Evolutionary conservation across 2,329 filamentous ascomycete species (phyloP).

Genomic region (Triangularia setosa): DNA sequence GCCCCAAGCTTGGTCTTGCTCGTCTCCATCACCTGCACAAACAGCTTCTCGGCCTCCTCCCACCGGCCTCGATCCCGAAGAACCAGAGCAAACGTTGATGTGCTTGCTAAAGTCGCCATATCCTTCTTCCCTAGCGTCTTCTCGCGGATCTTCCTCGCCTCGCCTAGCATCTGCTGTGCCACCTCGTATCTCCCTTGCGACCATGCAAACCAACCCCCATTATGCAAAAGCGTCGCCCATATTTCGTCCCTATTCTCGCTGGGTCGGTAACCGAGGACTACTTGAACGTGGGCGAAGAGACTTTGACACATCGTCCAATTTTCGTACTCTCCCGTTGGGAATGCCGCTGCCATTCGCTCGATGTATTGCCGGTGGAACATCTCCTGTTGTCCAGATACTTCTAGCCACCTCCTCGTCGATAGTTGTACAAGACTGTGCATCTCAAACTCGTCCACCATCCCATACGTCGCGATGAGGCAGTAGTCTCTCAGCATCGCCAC

Average conservation of each 20-base stretch:
- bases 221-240: slow-evolving; percentile 25
- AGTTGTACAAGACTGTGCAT: slow-evolving; percentile 44
- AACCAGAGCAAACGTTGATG: not conserved
- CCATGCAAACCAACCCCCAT: slow-evolving; percentile 25
- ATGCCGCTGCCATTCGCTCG: slow-evolving; percentile 25
- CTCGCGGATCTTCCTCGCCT: slow-evolving; percentile 7
- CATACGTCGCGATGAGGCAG: slow-evolving; percentile 32
- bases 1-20: slow-evolving; percentile 5
- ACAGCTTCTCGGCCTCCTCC: slow-evolving; percentile 7
- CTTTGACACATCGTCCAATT: slow-evolving; percentile 32
- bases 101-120: slow-evolving; percentile 12
- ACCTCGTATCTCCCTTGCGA: slow-evolving; percentile 17
- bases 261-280: slow-evolving; percentile 10
- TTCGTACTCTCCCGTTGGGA: slow-evolving; percentile 29
- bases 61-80: not conserved
- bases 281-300: slow-evolving; percentile 31
- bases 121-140: slow-evolving; percentile 15
- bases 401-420: slow-evolving; percentile 34
- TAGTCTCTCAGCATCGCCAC: slow-evolving; percentile 34
- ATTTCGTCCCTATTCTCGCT: slow-evolving; percentile 10
- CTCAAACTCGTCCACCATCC: slow-evolving; percentile 29
- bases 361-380: slow-evolving; percentile 31
- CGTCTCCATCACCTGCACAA: slow-evolving; percentile 4
- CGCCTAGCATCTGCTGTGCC: slow-evolving; percentile 15
- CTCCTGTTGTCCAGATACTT: slow-evolving; percentile 26